Evolutionary conservation across 2,329 filamentous ascomycete genomes (phyloP).

Genomic region (Westerdykella aurantiaca): DNA sequence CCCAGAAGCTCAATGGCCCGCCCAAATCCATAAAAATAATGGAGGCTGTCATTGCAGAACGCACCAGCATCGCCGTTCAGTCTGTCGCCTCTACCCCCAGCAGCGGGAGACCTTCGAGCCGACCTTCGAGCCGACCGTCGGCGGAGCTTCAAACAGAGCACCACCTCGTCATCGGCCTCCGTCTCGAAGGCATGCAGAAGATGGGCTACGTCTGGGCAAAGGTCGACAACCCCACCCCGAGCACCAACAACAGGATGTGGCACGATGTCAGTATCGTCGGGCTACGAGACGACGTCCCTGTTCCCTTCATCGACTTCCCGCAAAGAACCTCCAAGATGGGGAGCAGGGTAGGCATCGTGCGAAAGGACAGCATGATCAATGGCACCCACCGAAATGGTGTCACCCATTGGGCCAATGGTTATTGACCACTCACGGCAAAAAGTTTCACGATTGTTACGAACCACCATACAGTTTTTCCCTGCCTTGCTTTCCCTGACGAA

Average conservation of each 20-base stretch:
- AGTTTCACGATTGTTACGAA: no score
- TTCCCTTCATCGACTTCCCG: constrained; percentile 14
- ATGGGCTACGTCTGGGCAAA: constrained; percentile 22
- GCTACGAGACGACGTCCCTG: constrained; percentile 17
- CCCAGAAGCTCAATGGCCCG: constrained; percentile 9
- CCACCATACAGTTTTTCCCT: no score
- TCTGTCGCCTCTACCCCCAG: background rate
- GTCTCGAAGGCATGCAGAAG: constrained; percentile 20
- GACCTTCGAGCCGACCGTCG: constrained; percentile 5
- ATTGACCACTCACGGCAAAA: background rate
- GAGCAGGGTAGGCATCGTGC: constrained; percentile 11
- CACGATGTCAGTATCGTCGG: constrained; percentile 17
- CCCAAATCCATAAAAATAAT: constrained; percentile 14
- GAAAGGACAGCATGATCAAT: constrained; percentile 17
- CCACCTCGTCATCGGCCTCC: constrained; percentile 22
- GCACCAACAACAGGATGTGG: constrained; percentile 9
- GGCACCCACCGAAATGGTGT: background rate
- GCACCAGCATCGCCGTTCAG: constrained; percentile 18
- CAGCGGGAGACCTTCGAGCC: background rate
- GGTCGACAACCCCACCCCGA: background rate
- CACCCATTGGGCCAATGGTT: background rate
- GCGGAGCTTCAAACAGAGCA: constrained; percentile 4
- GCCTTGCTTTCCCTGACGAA: no score
- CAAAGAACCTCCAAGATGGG: constrained; percentile 8
- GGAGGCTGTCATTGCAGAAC: constrained; percentile 14